A percentile compares a stretch with the other conserved stretches of the same genome.
phyloP scores from a whole-genome alignment of 2,329 filamentous ascomycete genomes.

The Sporothrix inflata region DNA sequence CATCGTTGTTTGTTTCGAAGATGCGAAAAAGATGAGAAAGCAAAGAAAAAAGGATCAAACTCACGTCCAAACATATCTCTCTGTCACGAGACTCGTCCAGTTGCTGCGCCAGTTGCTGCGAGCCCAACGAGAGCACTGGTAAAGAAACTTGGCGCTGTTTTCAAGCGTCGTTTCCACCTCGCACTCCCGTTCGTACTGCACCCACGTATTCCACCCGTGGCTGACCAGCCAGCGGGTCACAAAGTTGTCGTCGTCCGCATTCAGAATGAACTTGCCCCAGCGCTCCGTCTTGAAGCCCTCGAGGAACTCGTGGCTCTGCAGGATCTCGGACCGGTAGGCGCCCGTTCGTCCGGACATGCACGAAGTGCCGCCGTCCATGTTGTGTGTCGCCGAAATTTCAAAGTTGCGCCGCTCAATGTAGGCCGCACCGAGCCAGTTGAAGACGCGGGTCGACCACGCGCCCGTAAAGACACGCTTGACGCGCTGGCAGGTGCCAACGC shows the following conservation, averaged over 20 bases:
- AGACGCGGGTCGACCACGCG: constrained; percentile 65
- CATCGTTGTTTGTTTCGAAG: not conserved
- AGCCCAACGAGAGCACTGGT: constrained; percentile 92
- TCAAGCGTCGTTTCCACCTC: constrained; percentile 93
- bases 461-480: constrained; percentile 70
- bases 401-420: constrained; percentile 96
- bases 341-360: constrained; percentile 95
- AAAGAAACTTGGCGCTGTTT: constrained; percentile 84
- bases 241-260: constrained; percentile 98
- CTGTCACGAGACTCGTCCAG: constrained; percentile 82
- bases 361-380: constrained; percentile 92
- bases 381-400: constrained; percentile 93
- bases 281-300: constrained; percentile 89
- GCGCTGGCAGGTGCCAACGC: constrained; percentile 89
- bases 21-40: not conserved
- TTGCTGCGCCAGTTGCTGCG: constrained; percentile 98
- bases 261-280: constrained; percentile 86
- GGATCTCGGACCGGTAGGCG: constrained; percentile 85
- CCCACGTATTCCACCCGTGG: constrained; percentile 90
- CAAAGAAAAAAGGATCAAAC: constrained; percentile 44
- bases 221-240: constrained; percentile 94
- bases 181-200: constrained; percentile 90
- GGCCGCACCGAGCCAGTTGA: constrained; percentile 87
- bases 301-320: constrained; percentile 83
- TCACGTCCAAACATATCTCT: constrained; percentile 85